Conservation (phyloP, 768 basidiomycete genomes). For the Boletus eberwhitei region DNA sequence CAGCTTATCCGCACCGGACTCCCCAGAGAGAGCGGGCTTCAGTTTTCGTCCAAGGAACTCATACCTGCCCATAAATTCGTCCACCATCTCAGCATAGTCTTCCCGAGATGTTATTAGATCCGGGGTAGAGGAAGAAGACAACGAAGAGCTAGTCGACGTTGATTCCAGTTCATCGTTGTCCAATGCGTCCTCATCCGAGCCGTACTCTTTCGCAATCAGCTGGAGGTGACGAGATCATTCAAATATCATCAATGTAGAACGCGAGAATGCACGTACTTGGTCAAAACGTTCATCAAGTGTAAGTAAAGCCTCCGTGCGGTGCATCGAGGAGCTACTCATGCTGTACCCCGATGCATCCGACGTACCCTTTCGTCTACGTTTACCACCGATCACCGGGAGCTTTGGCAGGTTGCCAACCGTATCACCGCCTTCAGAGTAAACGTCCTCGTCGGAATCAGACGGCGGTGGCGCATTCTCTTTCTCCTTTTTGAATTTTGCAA, state of each 20-base stretch:
- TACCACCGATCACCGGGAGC: slow-evolving; percentile 77
- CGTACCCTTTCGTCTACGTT: slow-evolving; percentile 65
- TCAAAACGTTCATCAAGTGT: slow-evolving; percentile 93
- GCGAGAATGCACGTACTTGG: slow-evolving; percentile 53
- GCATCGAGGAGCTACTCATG: slow-evolving; percentile 97
- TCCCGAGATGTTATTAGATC: slow-evolving; percentile 77
- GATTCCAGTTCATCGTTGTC: slow-evolving; percentile 51
- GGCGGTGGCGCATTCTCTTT: slow-evolving; percentile 27
- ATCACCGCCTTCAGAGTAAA: slow-evolving; percentile 69
- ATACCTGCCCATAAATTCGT: slow-evolving; percentile 90
- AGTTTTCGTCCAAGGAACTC: slow-evolving; percentile 88
- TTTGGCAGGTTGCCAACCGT: slow-evolving; percentile 74
- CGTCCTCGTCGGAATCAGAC: slow-evolving; percentile 49
- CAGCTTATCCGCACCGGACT: slow-evolving; percentile 73
- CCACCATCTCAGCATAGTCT: slow-evolving; percentile 88
- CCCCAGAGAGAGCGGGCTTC: slow-evolving; percentile 70
- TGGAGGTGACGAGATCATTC: slow-evolving; percentile 18
- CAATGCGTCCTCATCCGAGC: slow-evolving; percentile 47
- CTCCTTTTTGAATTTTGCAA: slow-evolving; percentile 71
- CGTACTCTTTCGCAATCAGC: slow-evolving; percentile 82
- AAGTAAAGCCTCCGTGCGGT: slow-evolving; percentile 83
- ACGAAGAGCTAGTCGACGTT: slow-evolving; percentile 33
- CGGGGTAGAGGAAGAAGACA: slow-evolving; percentile 60
- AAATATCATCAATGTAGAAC: background rate
- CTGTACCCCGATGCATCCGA: slow-evolving; percentile 92